phyloP scores from a whole-genome alignment of 2,329 filamentous ascomycete species.

The Fusarium beomiforme region DNA sequence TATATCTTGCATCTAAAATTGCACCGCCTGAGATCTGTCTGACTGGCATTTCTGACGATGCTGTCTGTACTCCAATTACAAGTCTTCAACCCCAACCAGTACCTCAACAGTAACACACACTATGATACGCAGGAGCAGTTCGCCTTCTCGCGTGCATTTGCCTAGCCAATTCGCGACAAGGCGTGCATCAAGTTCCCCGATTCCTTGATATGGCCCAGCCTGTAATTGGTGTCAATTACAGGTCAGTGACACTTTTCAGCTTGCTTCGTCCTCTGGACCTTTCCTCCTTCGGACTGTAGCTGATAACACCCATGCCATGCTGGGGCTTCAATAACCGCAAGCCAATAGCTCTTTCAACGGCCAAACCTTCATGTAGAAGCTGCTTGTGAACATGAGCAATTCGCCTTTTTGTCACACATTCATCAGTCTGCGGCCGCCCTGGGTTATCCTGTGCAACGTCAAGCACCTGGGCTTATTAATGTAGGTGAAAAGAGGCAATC shows the following conservation, averaged over 20 bases:
- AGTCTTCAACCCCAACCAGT: background rate
- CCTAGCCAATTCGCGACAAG: constrained; percentile 21
- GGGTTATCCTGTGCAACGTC: constrained; percentile 25
- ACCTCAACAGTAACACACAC: constrained; percentile 6
- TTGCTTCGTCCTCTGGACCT: constrained; percentile 38
- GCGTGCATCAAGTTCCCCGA: background rate
- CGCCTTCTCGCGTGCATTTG: constrained; percentile 17
- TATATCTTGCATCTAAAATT: constrained; percentile 41
- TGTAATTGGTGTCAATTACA: background rate
- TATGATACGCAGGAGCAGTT: constrained; percentile 15
- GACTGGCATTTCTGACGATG: constrained; percentile 21
- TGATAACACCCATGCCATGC: constrained; percentile 20
- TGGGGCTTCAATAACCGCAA: constrained; percentile 26
- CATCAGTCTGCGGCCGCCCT: constrained; percentile 22
- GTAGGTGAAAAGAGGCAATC: background rate
- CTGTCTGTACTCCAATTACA: constrained; percentile 1
- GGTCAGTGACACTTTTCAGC: constrained; percentile 33
- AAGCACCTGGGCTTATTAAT: background rate
- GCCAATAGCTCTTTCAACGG: constrained; percentile 16
- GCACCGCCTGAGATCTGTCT: constrained; percentile 42
- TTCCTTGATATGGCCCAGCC: constrained; percentile 7
- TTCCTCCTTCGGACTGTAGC: constrained; percentile 34
- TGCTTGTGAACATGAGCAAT: constrained; percentile 16
- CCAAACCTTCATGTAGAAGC: constrained; percentile 9
- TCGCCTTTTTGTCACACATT: constrained; percentile 29